Evolutionary conservation across 495 filamentous ascomycete species (phyloP).

Genomic region (Evernia prunastri): DNA sequence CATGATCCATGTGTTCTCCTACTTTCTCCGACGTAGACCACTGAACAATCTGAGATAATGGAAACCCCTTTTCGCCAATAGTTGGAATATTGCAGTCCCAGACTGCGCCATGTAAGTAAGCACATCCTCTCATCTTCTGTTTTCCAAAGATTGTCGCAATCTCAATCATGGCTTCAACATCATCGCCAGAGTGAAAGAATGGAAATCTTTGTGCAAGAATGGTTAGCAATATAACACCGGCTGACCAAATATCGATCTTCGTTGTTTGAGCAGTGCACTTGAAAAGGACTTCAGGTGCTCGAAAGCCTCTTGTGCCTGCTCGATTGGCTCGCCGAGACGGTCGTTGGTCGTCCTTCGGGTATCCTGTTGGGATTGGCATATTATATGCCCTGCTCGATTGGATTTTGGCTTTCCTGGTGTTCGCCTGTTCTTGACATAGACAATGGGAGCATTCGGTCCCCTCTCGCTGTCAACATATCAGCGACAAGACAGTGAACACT

Average conservation of each 20-base stretch:
- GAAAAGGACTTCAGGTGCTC: constrained; percentile 91
- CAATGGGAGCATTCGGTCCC: constrained; percentile 68
- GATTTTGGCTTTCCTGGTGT: constrained; percentile 25
- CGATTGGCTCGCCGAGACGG: constrained; percentile 85
- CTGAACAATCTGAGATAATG: constrained; percentile 83
- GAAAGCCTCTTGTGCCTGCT: constrained; percentile 92
- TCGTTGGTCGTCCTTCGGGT: constrained; percentile 81
- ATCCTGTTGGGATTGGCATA: constrained; percentile 52
- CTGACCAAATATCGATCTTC: constrained; percentile 95
- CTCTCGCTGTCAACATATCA: constrained; percentile 40
- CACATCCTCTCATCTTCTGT: constrained; percentile 71
- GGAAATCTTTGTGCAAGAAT: constrained; percentile 86
- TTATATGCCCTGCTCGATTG: constrained; percentile 35
- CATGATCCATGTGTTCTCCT: constrained; percentile 41
- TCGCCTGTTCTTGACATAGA: constrained; percentile 51
- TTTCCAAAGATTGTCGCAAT: constrained; percentile 93
- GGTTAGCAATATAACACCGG: constrained; percentile 86
- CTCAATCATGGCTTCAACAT: constrained; percentile 94
- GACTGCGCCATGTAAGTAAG: constrained; percentile 73
- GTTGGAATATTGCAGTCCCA: constrained; percentile 90
- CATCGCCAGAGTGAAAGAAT: constrained; percentile 96
- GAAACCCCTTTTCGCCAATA: constrained; percentile 75
- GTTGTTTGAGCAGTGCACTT: constrained; percentile 97
- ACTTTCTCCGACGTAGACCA: constrained; percentile 70
- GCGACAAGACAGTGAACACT: background rate